Evolutionary conservation across 2,329 filamentous ascomycete species (phyloP), one percentile per base, ranked within the genome.

Genomic region (Epichloe festucae): DNA sequence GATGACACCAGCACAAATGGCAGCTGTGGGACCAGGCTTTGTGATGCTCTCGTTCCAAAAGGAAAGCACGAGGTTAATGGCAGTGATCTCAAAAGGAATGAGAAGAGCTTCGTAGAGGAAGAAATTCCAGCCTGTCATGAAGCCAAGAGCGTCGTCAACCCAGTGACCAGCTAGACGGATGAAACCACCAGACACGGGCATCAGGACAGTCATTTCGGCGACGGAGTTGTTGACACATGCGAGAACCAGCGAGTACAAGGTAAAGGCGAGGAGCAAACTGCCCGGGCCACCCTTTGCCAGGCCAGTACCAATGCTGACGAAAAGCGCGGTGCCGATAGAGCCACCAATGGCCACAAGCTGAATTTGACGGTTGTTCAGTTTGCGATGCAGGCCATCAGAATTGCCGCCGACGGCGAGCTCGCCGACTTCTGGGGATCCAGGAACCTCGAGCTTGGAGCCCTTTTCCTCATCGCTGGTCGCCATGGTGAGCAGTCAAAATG

Each of bases 11-110:
- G 73, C 69, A 55, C 80, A 82, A 44, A 84, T 75, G 71, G 71
- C 58, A 65, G 85, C 80, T 19, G 80, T 84, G 63, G 86, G 86
- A 44, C 79, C 78, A 10, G 84, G 83, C 55, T 82, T 75, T 54
- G 85, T 64, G 52, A 62, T 70, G 63, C 73, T 59, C 2, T 54
- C 51, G 48, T 61, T 63, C 67, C 67, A 70, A 50, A 62, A 70
- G 31, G 65, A 66, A 19, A 76, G 67, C 39, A 75, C 68, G 15
- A 71, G 58, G 51, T 69, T 70, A 19, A 71, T 59, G 15, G 69
- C 69, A 7, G 68, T 66, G 47, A 72, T 70, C 57, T 72, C 69
- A 55, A 72, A 72, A 7, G 69, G 69, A 31, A 72, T 70, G 31
- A 70, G 61, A 43, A 71, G 62, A 10, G 69, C 69, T 55, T 71